Evolutionary conservation across 345 rosid genomes (phyloP).

Genomic region (Salix koriyanagi): DNA sequence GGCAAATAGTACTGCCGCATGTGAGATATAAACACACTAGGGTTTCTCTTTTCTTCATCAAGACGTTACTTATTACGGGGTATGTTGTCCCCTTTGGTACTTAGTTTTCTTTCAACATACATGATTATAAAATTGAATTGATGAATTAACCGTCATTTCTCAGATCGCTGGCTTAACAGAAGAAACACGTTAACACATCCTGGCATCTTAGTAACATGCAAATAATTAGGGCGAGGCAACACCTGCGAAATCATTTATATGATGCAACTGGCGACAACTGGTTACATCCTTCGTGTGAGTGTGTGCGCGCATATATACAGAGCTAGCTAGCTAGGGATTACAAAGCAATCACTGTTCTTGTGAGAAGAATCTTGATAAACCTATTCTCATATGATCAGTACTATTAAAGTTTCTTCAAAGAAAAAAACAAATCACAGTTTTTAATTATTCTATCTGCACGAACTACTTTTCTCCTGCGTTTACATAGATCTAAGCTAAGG

Average conservation of each 20-base stretch:
- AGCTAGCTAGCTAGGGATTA: no score
- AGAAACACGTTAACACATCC: neutral
- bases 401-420: no score
- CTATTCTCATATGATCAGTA: neutral
- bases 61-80: neutral
- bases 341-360: neutral
- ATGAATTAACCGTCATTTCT: neutral
- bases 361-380: neutral
- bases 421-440: neutral
- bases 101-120: neutral
- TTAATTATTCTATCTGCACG: neutral
- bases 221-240: neutral
- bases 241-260: neutral
- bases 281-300: neutral
- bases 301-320: neutral
- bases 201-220: neutral
- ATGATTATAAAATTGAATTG: neutral
- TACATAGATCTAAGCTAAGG: neutral
- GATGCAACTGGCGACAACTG: neutral
- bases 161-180: neutral
- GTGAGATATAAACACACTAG: constrained; percentile 24
- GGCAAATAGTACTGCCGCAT: constrained; percentile 24
- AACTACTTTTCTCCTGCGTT: neutral
- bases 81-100: neutral
- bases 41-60: constrained; percentile 16